These are phyloP conservation scores for Exophiala sideris DNA, from an alignment of 2,329 filamentous ascomycete genomes.

Conservation along the genomic window DNA sequence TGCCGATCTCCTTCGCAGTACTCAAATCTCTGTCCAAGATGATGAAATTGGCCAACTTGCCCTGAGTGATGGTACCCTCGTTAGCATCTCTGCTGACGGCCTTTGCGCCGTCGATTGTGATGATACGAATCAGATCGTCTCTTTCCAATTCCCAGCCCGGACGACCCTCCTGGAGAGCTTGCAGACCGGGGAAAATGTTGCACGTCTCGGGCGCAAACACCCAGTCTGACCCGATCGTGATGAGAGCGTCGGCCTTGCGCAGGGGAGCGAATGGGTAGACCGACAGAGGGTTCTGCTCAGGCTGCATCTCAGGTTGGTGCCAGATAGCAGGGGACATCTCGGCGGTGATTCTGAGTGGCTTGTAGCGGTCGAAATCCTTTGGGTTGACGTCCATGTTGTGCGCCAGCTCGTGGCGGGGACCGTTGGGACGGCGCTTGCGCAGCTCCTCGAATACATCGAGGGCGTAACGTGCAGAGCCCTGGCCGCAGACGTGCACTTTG, in stretches of 20 bases:
- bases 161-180: slow-evolving; percentile 7
- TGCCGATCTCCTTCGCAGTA: slow-evolving; percentile 29
- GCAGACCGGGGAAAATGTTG: slow-evolving; percentile 15
- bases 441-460: slow-evolving; percentile 32
- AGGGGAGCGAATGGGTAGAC: slow-evolving; percentile 11
- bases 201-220: slow-evolving; percentile 12
- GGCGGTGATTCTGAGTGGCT: slow-evolving; percentile 11
- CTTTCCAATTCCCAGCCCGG: slow-evolving; percentile 10
- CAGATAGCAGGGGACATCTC: slow-evolving; percentile 19
- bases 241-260: slow-evolving; percentile 5
- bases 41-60: slow-evolving; percentile 36
- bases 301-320: slow-evolving; percentile 5
- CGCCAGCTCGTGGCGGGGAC: slow-evolving; percentile 33
- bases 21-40: slow-evolving; percentile 32
- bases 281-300: slow-evolving; percentile 6
- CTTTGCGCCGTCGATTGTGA: slow-evolving; percentile 33
- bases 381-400: slow-evolving; percentile 15
- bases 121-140: slow-evolving; percentile 26
- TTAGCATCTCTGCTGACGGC: slow-evolving; percentile 30
- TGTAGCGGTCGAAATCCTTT: slow-evolving; percentile 9
- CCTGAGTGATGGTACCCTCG: slow-evolving; percentile 32
- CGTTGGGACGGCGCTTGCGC: slow-evolving; percentile 28
- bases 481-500: slow-evolving; percentile 36
- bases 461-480: slow-evolving; percentile 32
- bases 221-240: slow-evolving; percentile 19